Evolutionary conservation across 1,139 yeast species (phyloP).

Genomic region (Pichia sp.): DNA sequence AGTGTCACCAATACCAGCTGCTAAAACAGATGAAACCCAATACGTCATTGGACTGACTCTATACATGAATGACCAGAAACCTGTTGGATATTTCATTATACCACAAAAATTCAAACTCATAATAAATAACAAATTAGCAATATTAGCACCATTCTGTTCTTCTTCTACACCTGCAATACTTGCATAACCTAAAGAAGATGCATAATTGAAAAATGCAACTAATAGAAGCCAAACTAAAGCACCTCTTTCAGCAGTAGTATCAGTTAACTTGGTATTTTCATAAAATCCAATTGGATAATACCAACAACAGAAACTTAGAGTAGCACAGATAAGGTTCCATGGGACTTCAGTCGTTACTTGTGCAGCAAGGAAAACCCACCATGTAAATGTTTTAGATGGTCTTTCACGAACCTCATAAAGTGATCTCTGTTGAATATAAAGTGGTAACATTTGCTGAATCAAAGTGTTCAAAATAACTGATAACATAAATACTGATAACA

Average conservation of each 20-base stretch:
- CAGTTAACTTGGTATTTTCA: conserved; percentile 49
- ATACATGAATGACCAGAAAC: conserved; percentile 56
- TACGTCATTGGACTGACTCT: conserved; percentile 49
- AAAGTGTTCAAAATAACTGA: conserved; percentile 54
- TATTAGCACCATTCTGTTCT: conserved; percentile 39
- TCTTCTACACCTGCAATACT: conserved; percentile 35
- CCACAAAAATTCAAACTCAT: conserved; percentile 52
- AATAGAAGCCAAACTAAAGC: conserved; percentile 55
- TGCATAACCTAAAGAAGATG: conserved; percentile 36
- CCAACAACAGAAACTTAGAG: conserved; percentile 64
- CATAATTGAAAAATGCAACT: conserved; percentile 30
- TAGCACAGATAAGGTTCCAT: conserved; percentile 60
- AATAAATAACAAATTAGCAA: conserved; percentile 38
- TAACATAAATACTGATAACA: conserved; percentile 66
- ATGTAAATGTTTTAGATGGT: conserved; percentile 52
- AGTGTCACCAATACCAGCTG: conserved; percentile 37
- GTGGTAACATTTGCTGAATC: conserved; percentile 68
- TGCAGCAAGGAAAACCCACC: conserved; percentile 48
- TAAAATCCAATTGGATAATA: conserved; percentile 77
- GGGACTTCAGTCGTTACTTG: conserved; percentile 72
- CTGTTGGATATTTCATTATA: conserved; percentile 44
- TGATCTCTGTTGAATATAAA: conserved; percentile 63
- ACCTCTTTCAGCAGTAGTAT: conserved; percentile 50
- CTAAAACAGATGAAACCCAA: conserved; percentile 41
- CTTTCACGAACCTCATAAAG: conserved; percentile 88